Evolutionary conservation across 2,329 filamentous ascomycete genomes (phyloP).

Genomic region (Scortechinia acanthostroma): DNA sequence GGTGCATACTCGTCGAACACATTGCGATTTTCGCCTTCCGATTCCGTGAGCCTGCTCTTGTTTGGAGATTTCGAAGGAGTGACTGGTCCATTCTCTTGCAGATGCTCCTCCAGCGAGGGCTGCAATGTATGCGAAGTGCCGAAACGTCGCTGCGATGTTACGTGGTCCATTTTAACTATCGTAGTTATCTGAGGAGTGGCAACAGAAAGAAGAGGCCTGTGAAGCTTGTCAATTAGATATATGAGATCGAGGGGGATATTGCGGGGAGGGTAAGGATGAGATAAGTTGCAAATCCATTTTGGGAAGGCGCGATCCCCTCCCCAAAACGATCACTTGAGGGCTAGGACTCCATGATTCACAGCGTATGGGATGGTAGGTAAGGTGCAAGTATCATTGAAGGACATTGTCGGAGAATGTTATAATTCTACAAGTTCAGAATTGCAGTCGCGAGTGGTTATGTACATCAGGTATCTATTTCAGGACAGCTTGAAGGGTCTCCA

Average conservation of each 20-base stretch:
- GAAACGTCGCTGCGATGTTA: too few species aligned
- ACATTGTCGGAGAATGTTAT: not conserved
- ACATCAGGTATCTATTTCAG: conserved; percentile 1
- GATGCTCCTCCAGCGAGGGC: too few species aligned
- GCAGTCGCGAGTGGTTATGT: not conserved
- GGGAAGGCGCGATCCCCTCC: not conserved
- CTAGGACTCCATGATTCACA: not conserved
- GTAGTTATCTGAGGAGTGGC: not conserved
- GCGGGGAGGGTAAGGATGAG: not conserved
- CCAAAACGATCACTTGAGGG: not conserved
- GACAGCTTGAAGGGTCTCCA: not conserved
- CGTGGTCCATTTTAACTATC: not conserved
- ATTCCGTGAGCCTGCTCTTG: too few species aligned
- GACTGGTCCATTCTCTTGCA: not conserved
- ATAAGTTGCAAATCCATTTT: not conserved
- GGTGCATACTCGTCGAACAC: too few species aligned
- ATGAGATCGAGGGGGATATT: not conserved
- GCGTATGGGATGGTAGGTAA: not conserved
- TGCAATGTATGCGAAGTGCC: too few species aligned
- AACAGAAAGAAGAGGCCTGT: not conserved
- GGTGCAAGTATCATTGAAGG: not conserved
- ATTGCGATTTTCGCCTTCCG: too few species aligned
- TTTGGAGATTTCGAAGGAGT: too few species aligned
- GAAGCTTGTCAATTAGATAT: not conserved
- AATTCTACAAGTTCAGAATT: conserved; percentile 1